Evolutionary conservation across 164 flowering plant genomes (phyloP).

Genomic region (Litsea cubeba): DNA sequence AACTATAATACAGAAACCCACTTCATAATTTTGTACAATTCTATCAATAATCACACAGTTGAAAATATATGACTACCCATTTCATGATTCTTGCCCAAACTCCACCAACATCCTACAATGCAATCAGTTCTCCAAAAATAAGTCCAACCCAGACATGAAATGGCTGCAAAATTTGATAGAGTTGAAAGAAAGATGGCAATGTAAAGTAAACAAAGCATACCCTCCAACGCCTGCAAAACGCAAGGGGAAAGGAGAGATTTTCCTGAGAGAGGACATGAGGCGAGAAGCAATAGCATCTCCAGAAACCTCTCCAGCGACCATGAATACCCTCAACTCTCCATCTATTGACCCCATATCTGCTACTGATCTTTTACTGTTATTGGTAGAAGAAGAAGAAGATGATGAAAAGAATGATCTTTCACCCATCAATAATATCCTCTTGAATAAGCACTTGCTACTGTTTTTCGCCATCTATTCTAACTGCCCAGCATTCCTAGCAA

Average conservation of each 20-base stretch:
- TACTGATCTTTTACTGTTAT: slow-evolving; percentile 5
- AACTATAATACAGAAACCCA: too few species aligned
- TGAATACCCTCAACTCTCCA: slow-evolving; percentile 77
- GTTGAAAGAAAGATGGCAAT: neutral
- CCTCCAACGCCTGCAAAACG: slow-evolving; percentile 89
- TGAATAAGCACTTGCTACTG: neutral
- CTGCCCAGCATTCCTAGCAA: too few species aligned
- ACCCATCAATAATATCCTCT: neutral
- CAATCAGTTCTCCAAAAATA: too few species aligned
- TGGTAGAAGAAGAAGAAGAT: neutral
- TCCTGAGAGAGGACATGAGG: slow-evolving; percentile 73
- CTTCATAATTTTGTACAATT: too few species aligned
- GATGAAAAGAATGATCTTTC: neutral
- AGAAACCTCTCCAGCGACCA: slow-evolving; percentile 89
- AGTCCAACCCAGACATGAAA: too few species aligned
- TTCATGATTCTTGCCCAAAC: too few species aligned
- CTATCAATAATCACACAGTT: too few species aligned
- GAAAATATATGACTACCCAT: too few species aligned
- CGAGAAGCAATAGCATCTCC: slow-evolving; percentile 84
- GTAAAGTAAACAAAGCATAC: slow-evolving; percentile 24
- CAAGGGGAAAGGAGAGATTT: slow-evolving; percentile 65
- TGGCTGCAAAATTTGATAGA: too few species aligned
- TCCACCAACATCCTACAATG: too few species aligned
- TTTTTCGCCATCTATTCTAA: neutral
- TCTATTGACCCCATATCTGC: slow-evolving; percentile 54